phyloP scores from a whole-genome alignment of 371 early-diverging fungal genomes.

The Enterocytospora artemiae region DNA sequence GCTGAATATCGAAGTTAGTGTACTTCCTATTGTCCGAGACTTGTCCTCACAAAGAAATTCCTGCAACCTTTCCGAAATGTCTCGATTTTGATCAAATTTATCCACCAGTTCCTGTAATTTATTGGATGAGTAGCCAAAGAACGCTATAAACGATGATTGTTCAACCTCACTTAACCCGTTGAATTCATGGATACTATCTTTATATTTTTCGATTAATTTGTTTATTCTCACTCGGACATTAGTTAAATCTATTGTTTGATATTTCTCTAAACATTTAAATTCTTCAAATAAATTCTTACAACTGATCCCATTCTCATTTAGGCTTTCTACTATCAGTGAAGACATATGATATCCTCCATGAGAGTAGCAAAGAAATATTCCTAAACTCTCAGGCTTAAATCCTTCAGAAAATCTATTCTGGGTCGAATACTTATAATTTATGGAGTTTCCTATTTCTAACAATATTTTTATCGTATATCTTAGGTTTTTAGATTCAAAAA shows the following conservation, averaged over 20 bases:
- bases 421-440: slow-evolving; percentile 34
- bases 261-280: slow-evolving; percentile 18
- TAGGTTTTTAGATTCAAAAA: slow-evolving; percentile 27
- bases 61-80: slow-evolving; percentile 18
- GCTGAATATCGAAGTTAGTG: slow-evolving; percentile 12
- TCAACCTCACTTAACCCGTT: slow-evolving; percentile 5
- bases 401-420: slow-evolving; percentile 22
- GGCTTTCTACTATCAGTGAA: slow-evolving; percentile 22
- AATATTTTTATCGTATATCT: slow-evolving; percentile 30
- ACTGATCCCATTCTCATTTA: slow-evolving; percentile 1
- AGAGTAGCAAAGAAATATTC: slow-evolving; percentile 22
- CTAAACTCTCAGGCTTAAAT: slow-evolving; percentile 39
- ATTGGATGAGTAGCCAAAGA: slow-evolving; percentile 22
- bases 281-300: slow-evolving; percentile 6
- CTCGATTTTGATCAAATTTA: slow-evolving; percentile 12
- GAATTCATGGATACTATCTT: slow-evolving; percentile 2
- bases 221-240: slow-evolving; percentile 35
- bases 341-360: slow-evolving; percentile 27
- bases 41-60: slow-evolving; percentile 33
- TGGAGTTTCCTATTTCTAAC: slow-evolving; percentile 42
- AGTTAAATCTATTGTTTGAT: slow-evolving; percentile 29
- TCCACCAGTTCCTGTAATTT: not conserved
- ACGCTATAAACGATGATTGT: not conserved
- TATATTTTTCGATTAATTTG: slow-evolving; percentile 24
- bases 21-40: not conserved